These are phyloP conservation scores for Parasitella parasitica DNA, from an alignment of 371 early-diverging fungal species.

Conservation along the genomic window DNA sequence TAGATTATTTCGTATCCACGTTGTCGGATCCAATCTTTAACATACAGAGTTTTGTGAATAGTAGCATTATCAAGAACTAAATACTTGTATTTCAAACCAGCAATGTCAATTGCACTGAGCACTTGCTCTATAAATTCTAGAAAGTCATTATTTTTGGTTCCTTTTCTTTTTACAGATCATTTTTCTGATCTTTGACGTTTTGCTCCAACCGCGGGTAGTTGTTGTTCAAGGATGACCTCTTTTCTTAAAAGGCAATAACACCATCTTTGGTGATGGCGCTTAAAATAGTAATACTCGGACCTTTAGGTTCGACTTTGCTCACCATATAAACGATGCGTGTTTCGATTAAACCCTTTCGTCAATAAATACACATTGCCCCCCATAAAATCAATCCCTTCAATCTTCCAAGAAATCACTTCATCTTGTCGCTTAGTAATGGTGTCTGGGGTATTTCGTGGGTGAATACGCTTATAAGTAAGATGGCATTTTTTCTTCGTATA, in stretches of 20 bases:
- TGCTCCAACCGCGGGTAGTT: background rate
- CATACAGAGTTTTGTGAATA: slow-evolving; percentile 6
- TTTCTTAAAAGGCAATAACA: slow-evolving; percentile 14
- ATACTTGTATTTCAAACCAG: slow-evolving; percentile 12
- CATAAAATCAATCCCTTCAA: slow-evolving; percentile 2
- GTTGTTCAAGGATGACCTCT: slow-evolving; percentile 5
- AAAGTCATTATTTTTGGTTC: slow-evolving; percentile 12
- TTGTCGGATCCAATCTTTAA: slow-evolving; percentile 11
- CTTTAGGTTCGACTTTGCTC: slow-evolving; percentile 14
- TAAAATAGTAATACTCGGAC: slow-evolving; percentile 2
- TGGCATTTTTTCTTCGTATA: background rate
- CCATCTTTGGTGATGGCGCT: slow-evolving; percentile 9
- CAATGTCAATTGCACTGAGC: slow-evolving; percentile 12
- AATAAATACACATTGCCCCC: slow-evolving; percentile 11
- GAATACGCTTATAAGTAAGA: background rate
- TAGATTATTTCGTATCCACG: slow-evolving; percentile 9
- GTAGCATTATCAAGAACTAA: slow-evolving; percentile 17
- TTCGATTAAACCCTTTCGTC: slow-evolving; percentile 17
- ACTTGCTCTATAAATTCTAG: slow-evolving; percentile 17
- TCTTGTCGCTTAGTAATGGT: no score
- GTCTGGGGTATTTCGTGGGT: background rate
- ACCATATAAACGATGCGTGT: slow-evolving; percentile 17
- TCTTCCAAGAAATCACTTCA: no score
- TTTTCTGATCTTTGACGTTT: slow-evolving; percentile 11
- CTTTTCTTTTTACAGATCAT: slow-evolving; percentile 8